phyloP scores from a whole-genome alignment of 495 filamentous ascomycete species.

The Barbatosphaeria neglecta region DNA sequence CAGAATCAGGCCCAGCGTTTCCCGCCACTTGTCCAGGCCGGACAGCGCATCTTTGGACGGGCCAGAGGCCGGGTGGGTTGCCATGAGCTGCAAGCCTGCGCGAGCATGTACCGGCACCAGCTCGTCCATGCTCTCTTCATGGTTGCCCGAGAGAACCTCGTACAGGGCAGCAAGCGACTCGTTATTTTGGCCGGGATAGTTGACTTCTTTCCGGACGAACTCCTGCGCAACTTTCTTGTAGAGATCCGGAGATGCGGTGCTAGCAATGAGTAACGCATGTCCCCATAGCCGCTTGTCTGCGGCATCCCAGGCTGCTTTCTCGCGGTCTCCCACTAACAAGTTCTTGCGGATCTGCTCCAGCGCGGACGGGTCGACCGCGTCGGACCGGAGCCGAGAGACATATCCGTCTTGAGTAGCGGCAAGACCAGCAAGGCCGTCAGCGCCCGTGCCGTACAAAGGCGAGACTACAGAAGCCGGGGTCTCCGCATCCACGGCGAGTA shows the following conservation, averaged over 20 bases:
- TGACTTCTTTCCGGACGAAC: slow-evolving; percentile 87
- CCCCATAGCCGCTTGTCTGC: slow-evolving; percentile 93
- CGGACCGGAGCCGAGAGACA: slow-evolving; percentile 28
- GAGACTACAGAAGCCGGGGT: slow-evolving; percentile 6
- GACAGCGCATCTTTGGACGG: slow-evolving; percentile 61
- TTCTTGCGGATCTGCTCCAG: slow-evolving; percentile 57
- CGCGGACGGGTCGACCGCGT: slow-evolving; percentile 53
- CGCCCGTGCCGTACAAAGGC: slow-evolving; percentile 21
- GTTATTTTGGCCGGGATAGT: slow-evolving; percentile 59
- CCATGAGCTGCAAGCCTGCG: slow-evolving; percentile 82
- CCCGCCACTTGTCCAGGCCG: slow-evolving; percentile 86
- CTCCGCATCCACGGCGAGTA: slow-evolving; percentile 52
- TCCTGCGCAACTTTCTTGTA: slow-evolving; percentile 92
- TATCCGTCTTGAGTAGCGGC: slow-evolving; percentile 10
- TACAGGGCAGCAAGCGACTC: slow-evolving; percentile 85
- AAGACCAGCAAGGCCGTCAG: too few species aligned
- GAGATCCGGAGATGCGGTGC: slow-evolving; percentile 51
- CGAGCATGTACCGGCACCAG: slow-evolving; percentile 90
- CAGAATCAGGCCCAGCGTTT: slow-evolving; percentile 74
- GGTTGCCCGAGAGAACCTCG: slow-evolving; percentile 84
- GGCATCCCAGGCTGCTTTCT: slow-evolving; percentile 87
- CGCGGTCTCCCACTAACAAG: slow-evolving; percentile 69
- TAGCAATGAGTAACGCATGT: slow-evolving; percentile 86
- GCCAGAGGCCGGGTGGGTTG: slow-evolving; percentile 48
- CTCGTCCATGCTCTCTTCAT: slow-evolving; percentile 90